Base-by-base conservation (phyloP, 257 asterid genomes). In the Cinchona pubescens region DNA sequence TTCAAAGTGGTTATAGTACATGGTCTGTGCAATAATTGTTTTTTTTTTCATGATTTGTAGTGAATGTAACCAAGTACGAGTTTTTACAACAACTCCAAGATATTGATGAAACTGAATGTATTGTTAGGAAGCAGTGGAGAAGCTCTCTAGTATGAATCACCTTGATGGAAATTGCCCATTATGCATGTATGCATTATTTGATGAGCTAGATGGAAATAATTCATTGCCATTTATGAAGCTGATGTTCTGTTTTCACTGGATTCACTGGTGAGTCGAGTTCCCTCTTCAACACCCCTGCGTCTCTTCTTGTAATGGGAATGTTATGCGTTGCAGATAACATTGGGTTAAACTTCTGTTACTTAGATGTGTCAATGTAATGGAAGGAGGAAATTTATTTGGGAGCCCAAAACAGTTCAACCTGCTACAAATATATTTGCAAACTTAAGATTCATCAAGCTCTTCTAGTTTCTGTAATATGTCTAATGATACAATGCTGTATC, bases 221-320 rank as follows among this genome's bases (percentile, higher is more conserved):
- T 71, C 87, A 1, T 63, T 73, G 74, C 92, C 94, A 53, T 94
- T 90, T 86, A 94, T 94, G 99, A 92, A 94, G 90, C 79, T 94
- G 82, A 94, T 94, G 99, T 90, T 97, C 79, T 94, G 99, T 88
- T 94, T 89, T 85, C 99, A 94, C 79, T 94, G 99, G 82, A 92
- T 94, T 86, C 99, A 94, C 77, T 87, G 97, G 99, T 92, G 77
- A 85, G 87, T 71, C 35, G 7, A 25, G 75, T 60, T 45, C 14
- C 19, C 19, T 1, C 21, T 80, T 32, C 66, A 29, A n/a, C 48
- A 32, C 48, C 18, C 45, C 55, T 23, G 46, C 78, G 38, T 61
- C 30, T 32, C 30, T 32, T 74, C 74, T 73, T 40, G 35, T 59
- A 61, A 40, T 12, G 79, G 46, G 69, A 51, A 42, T 61, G 67